Percentiles rank a stretch among this genome's conserved stretches.
Evolutionary conservation across 164 flowering plant genomes (phyloP).

Genomic region (Umbilicus rupestris): DNA sequence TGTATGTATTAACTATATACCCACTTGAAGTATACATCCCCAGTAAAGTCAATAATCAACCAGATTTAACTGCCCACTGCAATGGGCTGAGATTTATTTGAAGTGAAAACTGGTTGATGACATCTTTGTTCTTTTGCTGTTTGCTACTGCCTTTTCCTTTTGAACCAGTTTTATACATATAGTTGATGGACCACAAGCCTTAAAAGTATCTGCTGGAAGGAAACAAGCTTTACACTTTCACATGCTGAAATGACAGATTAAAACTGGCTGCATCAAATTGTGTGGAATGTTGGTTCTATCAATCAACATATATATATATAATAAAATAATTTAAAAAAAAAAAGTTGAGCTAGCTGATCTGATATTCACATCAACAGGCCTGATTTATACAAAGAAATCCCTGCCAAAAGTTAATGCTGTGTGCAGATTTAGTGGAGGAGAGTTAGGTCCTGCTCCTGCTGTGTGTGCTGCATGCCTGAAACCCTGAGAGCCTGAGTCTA

Average conservation of each 20-base stretch:
- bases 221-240: not conserved
- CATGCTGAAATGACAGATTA: slow-evolving; percentile 5
- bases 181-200: not conserved
- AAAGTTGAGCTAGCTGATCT: not conserved
- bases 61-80: not conserved
- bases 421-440: slow-evolving; percentile 6
- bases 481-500: not conserved
- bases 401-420: not conserved
- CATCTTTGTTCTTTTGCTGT: slow-evolving; percentile 3
- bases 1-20: too few species aligned
- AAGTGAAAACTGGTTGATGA: not conserved
- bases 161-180: not conserved
- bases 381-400: not conserved
- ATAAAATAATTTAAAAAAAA: too few species aligned
- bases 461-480: slow-evolving; percentile 1
- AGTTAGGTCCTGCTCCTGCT: not conserved
- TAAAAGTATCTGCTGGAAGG: not conserved
- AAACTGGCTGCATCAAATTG: slow-evolving; percentile 1
- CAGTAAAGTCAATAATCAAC: not conserved
- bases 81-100: not conserved
- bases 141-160: not conserved
- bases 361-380: not conserved
- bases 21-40: too few species aligned
- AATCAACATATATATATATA: slow-evolving; percentile 3
- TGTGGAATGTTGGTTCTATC: slow-evolving; percentile 6